A percentile compares a stretch with the other conserved stretches of the same genome.
Evolutionary conservation across 2,329 filamentous ascomycete species (phyloP).

Genomic region (Cordyceps cateniannulata): DNA sequence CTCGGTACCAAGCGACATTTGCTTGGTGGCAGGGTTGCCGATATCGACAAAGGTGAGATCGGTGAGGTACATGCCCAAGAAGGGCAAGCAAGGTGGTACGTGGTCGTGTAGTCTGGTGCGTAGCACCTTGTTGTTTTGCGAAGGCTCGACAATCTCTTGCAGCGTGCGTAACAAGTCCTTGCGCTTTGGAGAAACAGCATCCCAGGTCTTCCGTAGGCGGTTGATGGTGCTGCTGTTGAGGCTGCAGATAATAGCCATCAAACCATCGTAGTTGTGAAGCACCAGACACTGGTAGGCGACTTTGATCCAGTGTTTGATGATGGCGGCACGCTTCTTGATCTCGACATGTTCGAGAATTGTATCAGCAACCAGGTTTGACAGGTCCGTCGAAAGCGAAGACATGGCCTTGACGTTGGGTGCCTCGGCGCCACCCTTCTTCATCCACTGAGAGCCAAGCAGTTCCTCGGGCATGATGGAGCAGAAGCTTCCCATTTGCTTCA

Average conservation of each 20-base stretch:
- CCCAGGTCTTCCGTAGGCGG: conserved; percentile 87
- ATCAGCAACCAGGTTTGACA: conserved; percentile 88
- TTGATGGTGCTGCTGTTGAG: conserved; percentile 87
- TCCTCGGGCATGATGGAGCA: conserved; percentile 90
- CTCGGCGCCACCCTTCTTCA: conserved; percentile 72
- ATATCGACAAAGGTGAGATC: conserved; percentile 93
- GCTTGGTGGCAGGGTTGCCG: conserved; percentile 81
- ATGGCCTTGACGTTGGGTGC: conserved; percentile 90
- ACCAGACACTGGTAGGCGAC: conserved; percentile 80
- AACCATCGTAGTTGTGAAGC: conserved; percentile 88
- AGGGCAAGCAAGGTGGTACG: conserved; percentile 86
- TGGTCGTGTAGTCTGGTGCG: conserved; percentile 78
- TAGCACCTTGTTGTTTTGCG: conserved; percentile 84
- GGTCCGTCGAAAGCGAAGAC: conserved; percentile 84
- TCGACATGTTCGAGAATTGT: conserved; percentile 86
- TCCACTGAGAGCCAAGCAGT: conserved; percentile 87
- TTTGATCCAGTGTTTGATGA: conserved; percentile 99
- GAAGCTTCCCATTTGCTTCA: conserved; percentile 88
- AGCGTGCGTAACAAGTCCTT: conserved; percentile 73
- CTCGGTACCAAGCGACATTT: conserved; percentile 46
- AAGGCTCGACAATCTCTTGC: conserved; percentile 79
- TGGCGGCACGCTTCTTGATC: conserved; percentile 79
- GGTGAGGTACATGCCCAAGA: conserved; percentile 92
- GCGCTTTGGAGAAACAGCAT: conserved; percentile 75
- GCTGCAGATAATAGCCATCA: conserved; percentile 96